Evolutionary conservation across 78 protist species (phyloP).

Genomic region (Anaeramoeba ignava): DNA sequence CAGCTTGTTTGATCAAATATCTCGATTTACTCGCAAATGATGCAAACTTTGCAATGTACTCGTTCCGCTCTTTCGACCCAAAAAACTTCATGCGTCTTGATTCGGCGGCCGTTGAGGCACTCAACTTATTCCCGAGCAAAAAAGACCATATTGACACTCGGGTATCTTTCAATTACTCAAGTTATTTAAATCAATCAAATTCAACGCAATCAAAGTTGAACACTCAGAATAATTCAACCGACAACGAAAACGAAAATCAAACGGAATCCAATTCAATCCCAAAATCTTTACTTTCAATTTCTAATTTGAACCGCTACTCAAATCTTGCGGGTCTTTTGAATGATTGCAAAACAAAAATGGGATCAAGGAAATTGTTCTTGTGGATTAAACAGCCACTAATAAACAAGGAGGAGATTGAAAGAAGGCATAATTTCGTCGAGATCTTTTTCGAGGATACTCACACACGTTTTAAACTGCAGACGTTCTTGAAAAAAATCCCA

Average conservation of each 20-base stretch:
- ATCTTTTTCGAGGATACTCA: too few relatives aligned
- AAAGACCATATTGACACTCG: background rate
- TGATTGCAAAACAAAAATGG: slow-evolving; percentile 69
- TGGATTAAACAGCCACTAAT: slow-evolving; percentile 63
- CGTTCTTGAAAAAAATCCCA: slow-evolving; percentile 14
- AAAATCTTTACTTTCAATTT: too few relatives aligned
- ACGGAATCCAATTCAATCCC: too few relatives aligned
- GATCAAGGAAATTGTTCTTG: slow-evolving; percentile 55
- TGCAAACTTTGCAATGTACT: slow-evolving; percentile 26
- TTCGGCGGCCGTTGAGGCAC: slow-evolving; percentile 58
- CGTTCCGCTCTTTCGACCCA: slow-evolving; percentile 22
- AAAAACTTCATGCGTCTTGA: slow-evolving; percentile 64
- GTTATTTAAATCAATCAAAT: too few relatives aligned
- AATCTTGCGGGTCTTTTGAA: slow-evolving; percentile 66
- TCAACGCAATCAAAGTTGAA: too few relatives aligned
- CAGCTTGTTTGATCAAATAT: slow-evolving; percentile 37
- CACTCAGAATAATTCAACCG: too few relatives aligned
- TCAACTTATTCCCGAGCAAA: slow-evolving; percentile 38
- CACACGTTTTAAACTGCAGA: slow-evolving; percentile 21
- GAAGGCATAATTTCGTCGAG: too few relatives aligned
- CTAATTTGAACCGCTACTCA: too few relatives aligned
- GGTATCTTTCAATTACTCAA: too few relatives aligned
- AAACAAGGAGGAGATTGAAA: slow-evolving; percentile 26
- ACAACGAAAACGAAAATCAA: too few relatives aligned
- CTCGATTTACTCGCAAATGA: slow-evolving; percentile 32